A percentile compares a stretch with the other conserved stretches of the same genome.
phyloP scores from a whole-genome alignment of 805 yeast genomes.

The Kluyveromyces lactis region DNA sequence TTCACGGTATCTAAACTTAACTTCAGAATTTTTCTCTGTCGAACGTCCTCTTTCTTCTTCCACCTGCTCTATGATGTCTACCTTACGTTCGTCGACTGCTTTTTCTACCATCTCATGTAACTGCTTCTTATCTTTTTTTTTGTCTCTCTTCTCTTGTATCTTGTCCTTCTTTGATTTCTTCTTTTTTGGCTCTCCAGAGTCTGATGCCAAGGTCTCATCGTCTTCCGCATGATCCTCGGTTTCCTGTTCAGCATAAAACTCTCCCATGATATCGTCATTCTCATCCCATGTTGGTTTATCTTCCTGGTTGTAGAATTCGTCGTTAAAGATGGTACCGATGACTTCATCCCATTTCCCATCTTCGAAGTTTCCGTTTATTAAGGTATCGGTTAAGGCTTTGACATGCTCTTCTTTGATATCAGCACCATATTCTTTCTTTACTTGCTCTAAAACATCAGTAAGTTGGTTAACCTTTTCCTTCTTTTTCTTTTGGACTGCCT shows the following conservation, averaged over 20 bases:
- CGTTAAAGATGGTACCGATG: slow-evolving; percentile 79
- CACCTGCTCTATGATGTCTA: slow-evolving; percentile 53
- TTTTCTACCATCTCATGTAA: slow-evolving; percentile 63
- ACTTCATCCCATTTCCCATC: slow-evolving; percentile 86
- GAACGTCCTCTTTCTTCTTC: slow-evolving; percentile 46
- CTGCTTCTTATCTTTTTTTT: slow-evolving; percentile 54
- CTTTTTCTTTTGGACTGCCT: slow-evolving; percentile 60
- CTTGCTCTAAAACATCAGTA: slow-evolving; percentile 47
- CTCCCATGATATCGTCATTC: slow-evolving; percentile 46
- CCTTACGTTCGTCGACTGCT: slow-evolving; percentile 66
- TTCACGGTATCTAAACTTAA: slow-evolving; percentile 77
- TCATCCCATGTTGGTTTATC: slow-evolving; percentile 61
- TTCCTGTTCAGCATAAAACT: slow-evolving; percentile 21
- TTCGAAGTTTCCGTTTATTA: slow-evolving; percentile 82
- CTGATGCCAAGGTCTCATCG: slow-evolving; percentile 22
- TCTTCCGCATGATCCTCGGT: slow-evolving; percentile 31
- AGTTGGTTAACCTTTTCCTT: slow-evolving; percentile 69
- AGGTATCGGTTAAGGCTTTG: slow-evolving; percentile 61
- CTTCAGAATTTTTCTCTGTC: slow-evolving; percentile 34
- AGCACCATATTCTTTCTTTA: slow-evolving; percentile 36
- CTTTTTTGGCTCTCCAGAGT: slow-evolving; percentile 27
- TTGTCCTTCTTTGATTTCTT: slow-evolving; percentile 47
- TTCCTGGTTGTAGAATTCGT: slow-evolving; percentile 62
- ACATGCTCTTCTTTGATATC: slow-evolving; percentile 48
- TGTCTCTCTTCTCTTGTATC: slow-evolving; percentile 45